Evolutionary conservation across 2,329 filamentous ascomycete species (phyloP), one percentile per base, ranked within the genome.

Genomic region (Fusarium udum): DNA sequence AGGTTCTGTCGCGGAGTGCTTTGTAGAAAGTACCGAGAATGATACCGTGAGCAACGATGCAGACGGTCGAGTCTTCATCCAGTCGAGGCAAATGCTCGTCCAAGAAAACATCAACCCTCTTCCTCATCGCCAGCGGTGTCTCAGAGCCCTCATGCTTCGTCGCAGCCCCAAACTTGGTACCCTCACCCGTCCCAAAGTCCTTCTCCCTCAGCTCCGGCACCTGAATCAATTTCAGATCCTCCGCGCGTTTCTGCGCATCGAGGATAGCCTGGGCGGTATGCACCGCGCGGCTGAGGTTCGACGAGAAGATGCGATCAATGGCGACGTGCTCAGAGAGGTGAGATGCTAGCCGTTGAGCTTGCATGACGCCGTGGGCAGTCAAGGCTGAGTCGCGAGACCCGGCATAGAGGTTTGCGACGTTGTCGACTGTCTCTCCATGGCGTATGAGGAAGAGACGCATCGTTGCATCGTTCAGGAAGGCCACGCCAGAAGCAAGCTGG

Each of bases 361-460:
- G 95, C 55, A 95, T 87, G 58, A 92, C 88, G 63, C 95, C 95
- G 83, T 97, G 93, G 72, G 90, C 91, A 31, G 95, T 97, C 76
- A 97, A 85, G 45, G 90, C 85, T 4, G 94, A 95, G 83, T 97
- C 93, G 80, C 91, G 92, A 58, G 90, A 89, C 67, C 95, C 95
- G 76, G 95, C 95, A 59, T 93, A 95, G 67, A 93, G 83, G 61
- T 91, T 89, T 45, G 92, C 92, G 66, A 96, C 92, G 81, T 97
- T 97, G 83, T 97, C 93, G 73, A 97, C 93, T 22, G 94, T 95
- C 84, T 97, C 95, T 79, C 92, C 95, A 86, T 97, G 95, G 64
- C 95, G 91, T 78, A 97, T 90, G 77, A 97, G 87, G 78, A 95
- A 90, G 62, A 97, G 74, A 68, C 78, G 82, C 81, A 83, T 83